Evolutionary conservation across 2,329 filamentous ascomycete species (phyloP).

Genomic region (Nemania abortiva): DNA sequence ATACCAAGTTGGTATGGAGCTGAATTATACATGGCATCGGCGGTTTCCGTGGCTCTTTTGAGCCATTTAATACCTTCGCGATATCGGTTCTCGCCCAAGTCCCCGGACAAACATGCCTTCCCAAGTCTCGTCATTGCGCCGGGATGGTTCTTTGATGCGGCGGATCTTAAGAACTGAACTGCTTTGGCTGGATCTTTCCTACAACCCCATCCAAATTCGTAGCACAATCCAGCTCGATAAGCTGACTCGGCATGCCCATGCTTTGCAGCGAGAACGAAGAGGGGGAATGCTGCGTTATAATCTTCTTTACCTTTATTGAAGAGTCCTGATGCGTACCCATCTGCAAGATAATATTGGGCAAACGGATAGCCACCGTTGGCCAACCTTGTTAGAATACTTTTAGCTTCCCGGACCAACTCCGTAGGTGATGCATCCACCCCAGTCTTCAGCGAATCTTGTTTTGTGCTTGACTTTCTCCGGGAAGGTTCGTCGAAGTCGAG

Average conservation of each 20-base stretch:
- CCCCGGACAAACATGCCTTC: conserved; percentile 88
- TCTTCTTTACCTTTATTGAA: conserved; percentile 97
- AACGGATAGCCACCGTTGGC: conserved; percentile 93
- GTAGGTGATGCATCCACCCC: conserved; percentile 64
- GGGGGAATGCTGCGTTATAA: conserved; percentile 88
- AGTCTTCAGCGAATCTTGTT: conserved; percentile 51
- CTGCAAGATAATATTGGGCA: conserved; percentile 96
- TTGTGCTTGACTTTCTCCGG: conserved; percentile 61
- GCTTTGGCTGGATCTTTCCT: conserved; percentile 91
- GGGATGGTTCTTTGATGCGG: conserved; percentile 93
- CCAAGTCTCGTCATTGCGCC: conserved; percentile 94
- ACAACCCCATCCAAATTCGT: conserved; percentile 98
- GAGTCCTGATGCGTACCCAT: conserved; percentile 92
- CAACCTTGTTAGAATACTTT: conserved; percentile 86
- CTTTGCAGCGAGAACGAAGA: conserved; percentile 94
- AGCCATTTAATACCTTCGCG: conserved; percentile 96
- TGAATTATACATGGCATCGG: conserved; percentile 90
- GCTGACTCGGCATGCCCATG: conserved; percentile 97
- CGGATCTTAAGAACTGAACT: conserved; percentile 90
- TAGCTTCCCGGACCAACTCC: conserved; percentile 86
- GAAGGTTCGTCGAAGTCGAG: conserved; percentile 63
- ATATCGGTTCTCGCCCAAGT: conserved; percentile 88
- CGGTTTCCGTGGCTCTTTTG: conserved; percentile 89
- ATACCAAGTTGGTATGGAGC: conserved; percentile 91
- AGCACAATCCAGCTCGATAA: conserved; percentile 92